These are phyloP conservation scores for Rhodotorula sp. DNA, from an alignment of 1,284 basidiomycete genomes.

Conservation along the genomic window DNA sequence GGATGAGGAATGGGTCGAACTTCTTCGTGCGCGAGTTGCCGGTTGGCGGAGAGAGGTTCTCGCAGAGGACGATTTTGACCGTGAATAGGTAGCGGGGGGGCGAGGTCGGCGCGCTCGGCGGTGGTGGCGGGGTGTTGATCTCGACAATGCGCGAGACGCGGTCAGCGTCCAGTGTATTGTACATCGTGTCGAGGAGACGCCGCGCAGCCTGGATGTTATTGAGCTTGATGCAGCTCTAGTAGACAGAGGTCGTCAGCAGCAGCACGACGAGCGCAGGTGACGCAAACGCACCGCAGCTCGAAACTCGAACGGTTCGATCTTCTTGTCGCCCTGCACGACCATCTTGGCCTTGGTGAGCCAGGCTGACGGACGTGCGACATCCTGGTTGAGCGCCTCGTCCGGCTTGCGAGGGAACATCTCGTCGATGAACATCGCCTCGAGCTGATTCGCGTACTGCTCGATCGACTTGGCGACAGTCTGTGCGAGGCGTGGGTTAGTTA, in stretches of 20 bases:
- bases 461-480: constrained; percentile 88
- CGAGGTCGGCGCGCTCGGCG: constrained; percentile 45
- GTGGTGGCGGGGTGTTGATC: constrained; percentile 46
- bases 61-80: constrained; percentile 87
- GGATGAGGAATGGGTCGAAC: constrained; percentile 87
- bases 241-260: neutral
- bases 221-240: constrained; percentile 87
- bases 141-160: constrained; percentile 66
- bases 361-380: constrained; percentile 63
- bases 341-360: constrained; percentile 92
- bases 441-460: constrained; percentile 82
- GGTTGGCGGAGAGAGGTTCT: constrained; percentile 72
- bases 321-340: constrained; percentile 74
- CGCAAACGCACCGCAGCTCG: constrained; percentile 58
- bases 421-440: constrained; percentile 84
- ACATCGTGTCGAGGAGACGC: constrained; percentile 86
- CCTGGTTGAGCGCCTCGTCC: constrained; percentile 56
- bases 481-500: constrained; percentile 1
- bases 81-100: constrained; percentile 78
- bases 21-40: constrained; percentile 62
- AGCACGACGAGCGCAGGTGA: too few relatives aligned
- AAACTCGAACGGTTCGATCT: constrained; percentile 91
- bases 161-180: constrained; percentile 86
- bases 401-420: constrained; percentile 88
- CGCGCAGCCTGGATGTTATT: constrained; percentile 96